Evolutionary conservation across 2,329 filamentous ascomycete genomes (phyloP).

Genomic region (Raffaelea albimanens): DNA sequence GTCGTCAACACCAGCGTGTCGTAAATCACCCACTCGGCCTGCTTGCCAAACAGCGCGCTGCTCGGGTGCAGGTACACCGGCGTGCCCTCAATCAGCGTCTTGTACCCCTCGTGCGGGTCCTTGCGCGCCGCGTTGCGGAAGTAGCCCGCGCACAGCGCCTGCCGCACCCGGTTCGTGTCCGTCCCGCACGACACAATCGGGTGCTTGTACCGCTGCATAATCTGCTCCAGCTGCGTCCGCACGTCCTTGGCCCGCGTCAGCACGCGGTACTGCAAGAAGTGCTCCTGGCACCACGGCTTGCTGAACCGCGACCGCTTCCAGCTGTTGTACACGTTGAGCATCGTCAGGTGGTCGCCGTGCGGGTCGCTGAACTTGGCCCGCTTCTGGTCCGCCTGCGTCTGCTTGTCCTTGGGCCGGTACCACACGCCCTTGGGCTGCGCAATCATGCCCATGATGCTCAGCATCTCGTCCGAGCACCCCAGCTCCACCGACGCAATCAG

Average conservation of each 20-base stretch:
- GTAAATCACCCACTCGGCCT: constrained; percentile 93
- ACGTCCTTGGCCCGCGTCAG: constrained; percentile 90
- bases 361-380: constrained; percentile 97
- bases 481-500: constrained; percentile 76
- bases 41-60: constrained; percentile 88
- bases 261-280: constrained; percentile 87
- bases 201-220: constrained; percentile 88
- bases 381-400: constrained; percentile 91
- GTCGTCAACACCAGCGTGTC: constrained; percentile 84
- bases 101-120: constrained; percentile 93
- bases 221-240: constrained; percentile 80
- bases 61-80: constrained; percentile 91
- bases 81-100: constrained; percentile 90
- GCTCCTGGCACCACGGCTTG: constrained; percentile 91
- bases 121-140: constrained; percentile 94
- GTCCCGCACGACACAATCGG: constrained; percentile 74
- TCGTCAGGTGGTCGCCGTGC: constrained; percentile 84
- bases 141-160: constrained; percentile 85
- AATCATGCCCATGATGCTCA: constrained; percentile 92
- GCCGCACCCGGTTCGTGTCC: constrained; percentile 77
- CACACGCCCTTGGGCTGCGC: constrained; percentile 72
- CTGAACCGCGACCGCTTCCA: constrained; percentile 83
- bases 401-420: constrained; percentile 95
- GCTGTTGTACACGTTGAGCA: constrained; percentile 94
- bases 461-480: constrained; percentile 84